Percentiles rank a stretch among this genome's conserved stretches.
These are phyloP conservation scores for Aureococcus anophagefferens DNA, from an alignment of 108 stramenopile species.

Conservation along the genomic window DNA sequence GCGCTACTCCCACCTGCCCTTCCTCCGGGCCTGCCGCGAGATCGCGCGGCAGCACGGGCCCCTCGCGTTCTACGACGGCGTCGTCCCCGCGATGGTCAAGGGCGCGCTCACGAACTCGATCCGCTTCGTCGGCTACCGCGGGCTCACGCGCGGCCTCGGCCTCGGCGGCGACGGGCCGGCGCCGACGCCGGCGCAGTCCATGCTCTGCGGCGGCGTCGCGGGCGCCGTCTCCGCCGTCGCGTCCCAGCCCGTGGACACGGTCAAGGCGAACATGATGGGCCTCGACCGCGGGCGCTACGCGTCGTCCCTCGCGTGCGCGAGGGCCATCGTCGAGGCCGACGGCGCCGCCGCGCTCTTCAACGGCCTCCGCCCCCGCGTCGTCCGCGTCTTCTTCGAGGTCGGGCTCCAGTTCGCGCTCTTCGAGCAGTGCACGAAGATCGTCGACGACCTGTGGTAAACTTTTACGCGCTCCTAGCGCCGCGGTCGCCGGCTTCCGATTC, in stretches of 20 bases:
- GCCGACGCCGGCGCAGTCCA: neutral
- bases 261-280: constrained; percentile 2
- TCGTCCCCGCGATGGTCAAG: neutral
- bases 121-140: neutral
- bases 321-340: neutral
- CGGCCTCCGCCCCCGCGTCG: neutral
- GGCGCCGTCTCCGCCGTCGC: neutral
- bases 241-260: neutral
- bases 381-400: neutral
- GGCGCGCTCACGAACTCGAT: neutral
- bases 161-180: neutral
- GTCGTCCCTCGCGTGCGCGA: neutral
- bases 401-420: neutral
- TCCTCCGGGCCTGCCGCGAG: neutral
- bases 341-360: neutral
- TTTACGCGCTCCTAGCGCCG: no score
- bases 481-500: no score
- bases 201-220: neutral
- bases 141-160: neutral
- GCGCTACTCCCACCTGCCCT: neutral
- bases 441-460: neutral
- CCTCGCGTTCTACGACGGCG: neutral
- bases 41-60: neutral
- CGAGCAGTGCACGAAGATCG: neutral
- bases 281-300: neutral